Conservation (phyloP, 352 stramenopile genomes). For the Pythium coloratum region DNA sequence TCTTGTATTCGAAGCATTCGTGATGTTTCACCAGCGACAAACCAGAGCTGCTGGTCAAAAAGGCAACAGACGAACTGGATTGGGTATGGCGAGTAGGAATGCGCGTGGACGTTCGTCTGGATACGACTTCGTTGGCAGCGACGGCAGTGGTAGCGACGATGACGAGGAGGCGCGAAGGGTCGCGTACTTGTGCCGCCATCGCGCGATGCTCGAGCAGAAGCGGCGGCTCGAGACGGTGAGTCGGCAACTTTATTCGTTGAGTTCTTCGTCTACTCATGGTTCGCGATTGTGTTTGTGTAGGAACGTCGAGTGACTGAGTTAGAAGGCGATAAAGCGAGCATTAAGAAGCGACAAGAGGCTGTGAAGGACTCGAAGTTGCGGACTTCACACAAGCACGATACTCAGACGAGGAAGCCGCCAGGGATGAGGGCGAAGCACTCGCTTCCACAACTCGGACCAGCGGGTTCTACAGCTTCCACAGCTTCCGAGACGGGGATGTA, state of each 20-base stretch:
- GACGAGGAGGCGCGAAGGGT: constrained; percentile 42
- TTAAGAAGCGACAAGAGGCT: constrained; percentile 8
- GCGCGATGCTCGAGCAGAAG: constrained; percentile 48
- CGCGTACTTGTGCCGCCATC: constrained; percentile 46
- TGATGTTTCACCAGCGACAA: constrained; percentile 9
- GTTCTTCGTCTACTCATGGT: not conserved
- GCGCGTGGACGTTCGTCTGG: not conserved
- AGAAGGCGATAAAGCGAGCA: constrained; percentile 15
- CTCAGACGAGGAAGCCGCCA: not conserved
- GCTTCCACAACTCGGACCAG: not conserved
- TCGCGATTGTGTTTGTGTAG: not conserved
- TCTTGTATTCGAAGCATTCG: not conserved
- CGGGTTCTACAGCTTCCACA: not conserved
- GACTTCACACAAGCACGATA: not conserved
- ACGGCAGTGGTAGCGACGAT: constrained; percentile 27
- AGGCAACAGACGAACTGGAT: not conserved
- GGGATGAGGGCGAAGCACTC: not conserved
- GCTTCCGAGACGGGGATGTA: constrained; percentile 41
- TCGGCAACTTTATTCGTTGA: not conserved
- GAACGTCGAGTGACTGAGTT: constrained; percentile 24
- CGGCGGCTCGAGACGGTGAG: constrained; percentile 59
- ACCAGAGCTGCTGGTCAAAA: not conserved
- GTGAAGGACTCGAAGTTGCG: not conserved
- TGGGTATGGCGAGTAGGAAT: not conserved
- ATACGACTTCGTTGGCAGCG: not conserved